Base-by-base conservation (phyloP, 2,329 filamentous ascomycete genomes). In the Ophiostoma populinum region DNA sequence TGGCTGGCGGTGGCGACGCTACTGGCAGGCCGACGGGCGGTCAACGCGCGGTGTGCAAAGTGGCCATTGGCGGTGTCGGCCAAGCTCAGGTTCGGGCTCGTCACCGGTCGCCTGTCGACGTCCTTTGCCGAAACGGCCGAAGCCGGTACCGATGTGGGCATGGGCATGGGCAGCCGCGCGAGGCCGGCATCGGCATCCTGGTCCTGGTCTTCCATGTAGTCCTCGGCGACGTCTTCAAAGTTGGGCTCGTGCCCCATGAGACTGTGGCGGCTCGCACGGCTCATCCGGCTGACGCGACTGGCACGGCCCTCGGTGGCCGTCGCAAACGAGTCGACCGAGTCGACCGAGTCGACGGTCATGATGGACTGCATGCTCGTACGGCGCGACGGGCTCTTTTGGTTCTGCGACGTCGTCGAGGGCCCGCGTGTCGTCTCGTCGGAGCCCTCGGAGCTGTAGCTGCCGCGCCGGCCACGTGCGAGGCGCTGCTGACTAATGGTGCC, bases 401-500 rank as follows among this genome's bases (percentile, higher is more conserved):
- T 26, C 19, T 5, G 24, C 9, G 34, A 20, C 6, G 29, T 32
- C 4, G 49, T 42, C 36, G 18, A 21, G 4, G 67, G 53, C 15
- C 65, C 72, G 8, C 67, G 60, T 2, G 71, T 69, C 0, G 73
- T 78, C 49, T 73, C 70, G 2, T 70, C 62, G 11, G 73, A 77
- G 38, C 62, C 66, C 27, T 70, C 67, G 0, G 72, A 77, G 45
- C 57, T 64, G 40, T 59, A 63, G 47, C 73, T 76, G 33, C 57
- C 60, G 27, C 50, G 53, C 44, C 70, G 71, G 6, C 48, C 53
- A 37, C 61, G 55, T 5, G 49, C 51, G 39, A 65, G 54, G n/a
- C 59, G 56, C 40, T 61, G 59, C 39, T 65, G 60, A 44, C 67
- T 74, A 49, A 83, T 75, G 3, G 68, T 83, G 6, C 83, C 85